A percentile compares a stretch with the other conserved stretches of the same genome.
Conservation (phyloP, 2,329 filamentous ascomycete species). For the Trichophyton schoenleinii region DNA sequence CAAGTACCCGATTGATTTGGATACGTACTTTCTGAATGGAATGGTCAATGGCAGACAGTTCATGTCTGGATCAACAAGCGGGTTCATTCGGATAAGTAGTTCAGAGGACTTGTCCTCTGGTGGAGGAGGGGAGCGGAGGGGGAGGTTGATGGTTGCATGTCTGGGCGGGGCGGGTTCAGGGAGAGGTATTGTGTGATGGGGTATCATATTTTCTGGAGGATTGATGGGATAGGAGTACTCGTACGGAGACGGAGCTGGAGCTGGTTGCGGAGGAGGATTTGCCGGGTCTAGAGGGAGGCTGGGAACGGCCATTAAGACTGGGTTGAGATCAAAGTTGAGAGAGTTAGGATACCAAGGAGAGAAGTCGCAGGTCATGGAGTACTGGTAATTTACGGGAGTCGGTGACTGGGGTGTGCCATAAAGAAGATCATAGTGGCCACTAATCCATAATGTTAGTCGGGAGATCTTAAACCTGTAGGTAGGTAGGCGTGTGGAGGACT, state of each 20-base stretch:
- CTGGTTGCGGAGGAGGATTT: constrained; percentile 13
- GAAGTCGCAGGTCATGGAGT: constrained; percentile 29
- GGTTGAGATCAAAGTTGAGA: constrained; percentile 29
- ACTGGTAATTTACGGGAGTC: constrained; percentile 31
- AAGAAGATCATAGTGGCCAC: constrained; percentile 85
- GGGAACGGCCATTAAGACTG: constrained; percentile 31
- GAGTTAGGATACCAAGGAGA: constrained; percentile 26
- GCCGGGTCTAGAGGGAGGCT: constrained; percentile 28
- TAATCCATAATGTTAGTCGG: constrained; percentile 18
- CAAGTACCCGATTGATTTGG: not conserved
- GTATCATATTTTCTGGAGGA: constrained; percentile 17
- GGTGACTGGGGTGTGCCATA: constrained; percentile 50
- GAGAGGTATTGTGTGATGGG: constrained; percentile 1
- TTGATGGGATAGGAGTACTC: constrained; percentile 18
- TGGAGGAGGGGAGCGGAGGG: constrained; percentile 16
- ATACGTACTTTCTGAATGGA: constrained; percentile 31
- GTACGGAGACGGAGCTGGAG: constrained; percentile 20
- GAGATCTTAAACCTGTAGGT: not conserved
- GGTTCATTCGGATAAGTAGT: constrained; percentile 30
- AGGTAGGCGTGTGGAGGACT: constrained; percentile 21
- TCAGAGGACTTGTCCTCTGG: constrained; percentile 17
- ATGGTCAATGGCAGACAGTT: constrained; percentile 28
- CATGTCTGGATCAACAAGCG: constrained; percentile 30
- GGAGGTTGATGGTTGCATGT: not conserved
- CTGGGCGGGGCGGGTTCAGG: constrained; percentile 2